Evolutionary conservation across 108 stramenopile species (phyloP).

Genomic region (Cafeteria roenbergensis): DNA sequence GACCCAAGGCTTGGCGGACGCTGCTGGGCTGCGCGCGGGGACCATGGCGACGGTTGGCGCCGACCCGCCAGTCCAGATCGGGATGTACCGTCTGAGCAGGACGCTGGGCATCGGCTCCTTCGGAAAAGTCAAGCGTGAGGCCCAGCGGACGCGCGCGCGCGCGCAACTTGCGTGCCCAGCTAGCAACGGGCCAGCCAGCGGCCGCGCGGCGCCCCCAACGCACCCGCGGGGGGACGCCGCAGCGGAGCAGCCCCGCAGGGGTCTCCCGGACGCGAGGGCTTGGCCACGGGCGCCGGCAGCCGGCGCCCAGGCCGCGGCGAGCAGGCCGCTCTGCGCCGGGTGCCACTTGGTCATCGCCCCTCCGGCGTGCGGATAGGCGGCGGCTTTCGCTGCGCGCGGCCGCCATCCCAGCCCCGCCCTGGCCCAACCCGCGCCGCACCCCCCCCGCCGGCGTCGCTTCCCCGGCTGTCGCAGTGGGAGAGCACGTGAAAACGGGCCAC

Average conservation of each 20-base stretch:
- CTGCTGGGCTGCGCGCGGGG: not conserved
- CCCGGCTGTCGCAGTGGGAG: slow-evolving; percentile 58
- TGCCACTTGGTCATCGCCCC: not conserved
- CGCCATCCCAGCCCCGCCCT: too few relatives aligned
- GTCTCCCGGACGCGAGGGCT: too few relatives aligned
- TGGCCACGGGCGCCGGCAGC: too few relatives aligned
- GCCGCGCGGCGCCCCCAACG: too few relatives aligned
- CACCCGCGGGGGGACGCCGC: too few relatives aligned
- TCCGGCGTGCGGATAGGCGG: not conserved
- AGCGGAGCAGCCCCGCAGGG: too few relatives aligned
- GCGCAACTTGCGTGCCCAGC: too few relatives aligned
- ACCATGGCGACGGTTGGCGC: not conserved
- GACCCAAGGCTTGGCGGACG: not conserved
- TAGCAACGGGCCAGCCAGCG: too few relatives aligned
- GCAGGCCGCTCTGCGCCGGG: not conserved
- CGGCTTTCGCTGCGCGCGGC: not conserved
- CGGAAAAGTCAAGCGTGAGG: slow-evolving; percentile 73
- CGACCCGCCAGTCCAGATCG: slow-evolving; percentile 68
- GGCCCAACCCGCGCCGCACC: too few relatives aligned
- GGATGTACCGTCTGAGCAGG: slow-evolving; percentile 90
- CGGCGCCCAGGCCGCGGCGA: too few relatives aligned
- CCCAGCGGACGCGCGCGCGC: not conserved
- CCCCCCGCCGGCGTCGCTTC: too few relatives aligned
- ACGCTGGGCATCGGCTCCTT: slow-evolving; percentile 98
- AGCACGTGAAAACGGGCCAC: slow-evolving; percentile 93